Percentiles rank a stretch among this genome's conserved stretches.
phyloP scores from a whole-genome alignment of 768 basidiomycete species.

The Tylopilus intermedius region DNA sequence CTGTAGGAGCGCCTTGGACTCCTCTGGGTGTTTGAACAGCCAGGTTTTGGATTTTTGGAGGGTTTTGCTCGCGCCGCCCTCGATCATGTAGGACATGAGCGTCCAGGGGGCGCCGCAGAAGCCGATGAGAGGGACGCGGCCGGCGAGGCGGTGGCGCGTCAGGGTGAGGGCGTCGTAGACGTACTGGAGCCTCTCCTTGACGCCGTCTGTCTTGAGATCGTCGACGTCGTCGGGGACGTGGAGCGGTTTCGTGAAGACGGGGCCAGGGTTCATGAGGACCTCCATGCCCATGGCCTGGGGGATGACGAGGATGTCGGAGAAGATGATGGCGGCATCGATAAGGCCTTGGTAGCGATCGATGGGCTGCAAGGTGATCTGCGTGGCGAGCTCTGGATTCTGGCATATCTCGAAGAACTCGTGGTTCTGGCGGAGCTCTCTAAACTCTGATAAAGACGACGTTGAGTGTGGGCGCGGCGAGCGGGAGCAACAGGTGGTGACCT shows the following conservation, averaged over 20 bases:
- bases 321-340: slow-evolving; percentile 95
- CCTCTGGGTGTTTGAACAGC: slow-evolving; percentile 86
- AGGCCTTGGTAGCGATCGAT: slow-evolving; percentile 82
- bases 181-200: slow-evolving; percentile 83
- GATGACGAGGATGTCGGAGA: slow-evolving; percentile 95
- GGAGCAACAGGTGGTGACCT: slow-evolving; percentile 42
- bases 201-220: slow-evolving; percentile 64
- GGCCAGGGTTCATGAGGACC: slow-evolving; percentile 90
- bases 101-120: slow-evolving; percentile 99
- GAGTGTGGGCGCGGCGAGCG: not conserved
- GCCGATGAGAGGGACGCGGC: slow-evolving; percentile 92
- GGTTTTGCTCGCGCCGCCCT: slow-evolving; percentile 90
- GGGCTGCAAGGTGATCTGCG: slow-evolving; percentile 88
- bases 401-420: slow-evolving; percentile 97
- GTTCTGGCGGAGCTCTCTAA: slow-evolving; percentile 74
- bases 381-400: slow-evolving; percentile 84
- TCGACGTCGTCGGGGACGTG: slow-evolving; percentile 66
- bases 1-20: slow-evolving; percentile 70
- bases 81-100: slow-evolving; percentile 96
- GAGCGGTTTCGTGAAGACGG: slow-evolving; percentile 84
- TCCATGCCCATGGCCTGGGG: slow-evolving; percentile 98
- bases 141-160: slow-evolving; percentile 74
- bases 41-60: slow-evolving; percentile 90
- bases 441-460: slow-evolving; percentile 51
- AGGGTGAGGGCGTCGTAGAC: slow-evolving; percentile 88